Base-by-base conservation (phyloP, 1,284 basidiomycete species). In the Polyporus tsugae region DNA sequence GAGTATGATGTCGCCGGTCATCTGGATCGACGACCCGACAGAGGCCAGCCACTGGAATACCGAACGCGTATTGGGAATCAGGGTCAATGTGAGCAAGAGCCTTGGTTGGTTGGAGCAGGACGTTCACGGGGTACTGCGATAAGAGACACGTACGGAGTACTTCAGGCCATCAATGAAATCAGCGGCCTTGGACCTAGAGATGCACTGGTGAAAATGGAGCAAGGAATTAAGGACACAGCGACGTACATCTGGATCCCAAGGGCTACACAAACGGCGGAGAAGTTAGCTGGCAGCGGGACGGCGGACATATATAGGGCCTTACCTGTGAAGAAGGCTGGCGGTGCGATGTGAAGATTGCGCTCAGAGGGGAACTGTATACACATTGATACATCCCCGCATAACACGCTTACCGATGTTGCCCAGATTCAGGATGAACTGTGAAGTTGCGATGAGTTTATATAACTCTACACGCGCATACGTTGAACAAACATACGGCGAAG, bases 1-100 rank as follows among this genome's bases (percentile, higher is more conserved):
- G 39, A 67, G 60, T 13, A 63, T 63, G 46, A 67, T 15, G 62
- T 67, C 66, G 19, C 66, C 66, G 15, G 58, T 29, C 66, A 67
- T 67, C 49, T 67, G 66, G 4, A 67, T 55, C 1, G 62, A 59
- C 11, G 62, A 64, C 7, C 62, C 66, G 6, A 61, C 38, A 2
- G 58, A 60, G 7, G 66, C 66, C 10, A 67, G 66, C 66, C 66
- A 64, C 66, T 67, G 22, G 44, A 19, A 19, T 4, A 25, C 17
- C n/a, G n/a, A n/a, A 38, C 17, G 6, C 7, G 25, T 6, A n/a
- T 22, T 22, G 38, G 6, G n/a, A 5, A n/a, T 4, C 19, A 19
- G 19, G 44, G 44, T 46, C 44, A 46, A 19, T 13, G 44, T 6
- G 44, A 29, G 11, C 29, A n/a, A n/a, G n/a, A n/a, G n/a, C n/a